Evolutionary conservation across 139 green algal genomes (phyloP).

Genomic region (Picochlorum sp.): DNA sequence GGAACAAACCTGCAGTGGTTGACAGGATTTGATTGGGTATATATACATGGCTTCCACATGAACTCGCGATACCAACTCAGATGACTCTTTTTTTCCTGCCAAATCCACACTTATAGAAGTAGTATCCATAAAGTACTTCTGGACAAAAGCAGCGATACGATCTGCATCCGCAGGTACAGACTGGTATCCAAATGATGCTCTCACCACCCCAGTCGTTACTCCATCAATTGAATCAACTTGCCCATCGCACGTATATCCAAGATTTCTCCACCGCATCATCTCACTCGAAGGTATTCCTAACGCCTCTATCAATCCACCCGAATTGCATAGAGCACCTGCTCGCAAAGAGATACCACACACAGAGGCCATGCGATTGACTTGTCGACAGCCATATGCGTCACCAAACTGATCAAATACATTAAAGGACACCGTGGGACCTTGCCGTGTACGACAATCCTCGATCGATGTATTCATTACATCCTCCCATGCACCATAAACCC

Average conservation of each 20-base stretch:
- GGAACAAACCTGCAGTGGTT: constrained; percentile 8
- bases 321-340: constrained; percentile 87
- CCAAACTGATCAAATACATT: constrained; percentile 67
- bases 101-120: too few relatives aligned
- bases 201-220: constrained; percentile 55
- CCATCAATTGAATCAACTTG: constrained; percentile 68
- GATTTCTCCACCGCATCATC: neutral
- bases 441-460: constrained; percentile 14
- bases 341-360: constrained; percentile 60
- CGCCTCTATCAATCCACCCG: constrained; percentile 52
- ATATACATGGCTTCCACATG: constrained; percentile 21
- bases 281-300: constrained; percentile 30
- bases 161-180: constrained; percentile 58
- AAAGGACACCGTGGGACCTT: constrained; percentile 77
- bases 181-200: constrained; percentile 71
- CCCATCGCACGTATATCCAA: constrained; percentile 81
- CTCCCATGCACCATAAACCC: constrained; percentile 49
- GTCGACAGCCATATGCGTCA: constrained; percentile 56
- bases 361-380: constrained; percentile 56
- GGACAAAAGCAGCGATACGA: constrained; percentile 19
- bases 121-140: neutral
- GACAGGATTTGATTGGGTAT: constrained; percentile 89
- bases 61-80: neutral
- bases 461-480: neutral
- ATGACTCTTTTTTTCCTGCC: neutral